These are phyloP conservation scores for Candida loeiensis DNA, from an alignment of 805 yeast species.

Conservation along the genomic window DNA sequence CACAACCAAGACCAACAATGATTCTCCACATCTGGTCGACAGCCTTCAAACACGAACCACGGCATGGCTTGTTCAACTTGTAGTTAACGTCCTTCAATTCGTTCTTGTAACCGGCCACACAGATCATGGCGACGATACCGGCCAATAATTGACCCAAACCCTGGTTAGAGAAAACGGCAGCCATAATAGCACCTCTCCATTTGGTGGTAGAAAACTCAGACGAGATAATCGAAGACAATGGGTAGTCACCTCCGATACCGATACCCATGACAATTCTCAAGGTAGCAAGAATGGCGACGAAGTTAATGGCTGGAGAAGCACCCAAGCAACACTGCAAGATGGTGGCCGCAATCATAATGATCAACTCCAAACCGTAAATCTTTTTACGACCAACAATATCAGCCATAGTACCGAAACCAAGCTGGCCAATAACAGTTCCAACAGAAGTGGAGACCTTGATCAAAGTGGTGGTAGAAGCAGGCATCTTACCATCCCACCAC, in stretches of 20 bases:
- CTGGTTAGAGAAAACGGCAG: slow-evolving; percentile 94
- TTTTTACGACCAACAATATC: slow-evolving; percentile 83
- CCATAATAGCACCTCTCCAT: slow-evolving; percentile 98
- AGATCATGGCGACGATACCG: slow-evolving; percentile 76
- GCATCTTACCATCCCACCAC: slow-evolving; percentile 63
- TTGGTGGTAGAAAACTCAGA: slow-evolving; percentile 91
- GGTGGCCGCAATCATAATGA: slow-evolving; percentile 78
- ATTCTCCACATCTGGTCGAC: slow-evolving; percentile 96
- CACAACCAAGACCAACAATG: slow-evolving; percentile 82
- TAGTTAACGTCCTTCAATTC: slow-evolving; percentile 49
- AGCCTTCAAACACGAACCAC: slow-evolving; percentile 63
- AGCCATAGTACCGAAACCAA: slow-evolving; percentile 78
- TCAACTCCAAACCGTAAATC: slow-evolving; percentile 83
- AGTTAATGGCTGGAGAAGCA: slow-evolving; percentile 63
- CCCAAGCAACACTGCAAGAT: slow-evolving; percentile 75
- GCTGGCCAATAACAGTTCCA: slow-evolving; percentile 90
- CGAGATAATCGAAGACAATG: slow-evolving; percentile 87
- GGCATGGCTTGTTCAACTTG: slow-evolving; percentile 53
- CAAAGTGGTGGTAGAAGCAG: slow-evolving; percentile 69
- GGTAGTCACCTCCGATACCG: slow-evolving; percentile 98
- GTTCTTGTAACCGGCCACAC: slow-evolving; percentile 73
- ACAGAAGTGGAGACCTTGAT: slow-evolving; percentile 88
- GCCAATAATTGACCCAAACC: slow-evolving; percentile 93
- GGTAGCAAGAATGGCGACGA: slow-evolving; percentile 69
- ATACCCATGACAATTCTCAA: slow-evolving; percentile 89